Base-by-base conservation (phyloP, 2,329 filamentous ascomycete genomes). In the Pseudogymnoascus destructans region DNA sequence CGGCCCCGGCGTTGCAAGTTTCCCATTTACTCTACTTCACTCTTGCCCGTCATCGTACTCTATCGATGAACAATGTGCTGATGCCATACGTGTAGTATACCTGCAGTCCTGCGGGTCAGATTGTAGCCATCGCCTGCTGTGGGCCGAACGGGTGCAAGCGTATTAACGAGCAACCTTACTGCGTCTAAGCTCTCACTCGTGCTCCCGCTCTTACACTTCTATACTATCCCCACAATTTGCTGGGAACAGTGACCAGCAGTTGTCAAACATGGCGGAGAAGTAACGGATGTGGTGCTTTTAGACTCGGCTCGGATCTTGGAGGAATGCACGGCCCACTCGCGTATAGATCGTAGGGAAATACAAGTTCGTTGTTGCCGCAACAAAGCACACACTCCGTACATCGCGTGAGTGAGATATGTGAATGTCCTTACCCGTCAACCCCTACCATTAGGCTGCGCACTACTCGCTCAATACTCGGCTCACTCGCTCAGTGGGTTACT, bases 41-140 rank as follows among this genome's bases (percentile, higher is more conserved):
- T 3, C 3, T 27, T 17, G 7, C 42, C 8, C 5, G 5, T 30
- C 23, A 3, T 9, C 2, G 9, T 49, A 9, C 9, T 30, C 23
- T 9, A 27, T 30, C 10, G 11, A 25, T 25, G 11, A 23, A 49
- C 6, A 15, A 10, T 27, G 21, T 49, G 21, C 23, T 49, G 10
- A 49, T n/a, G 21, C 21, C 7, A 3, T 4, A 21, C 9, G n/a
- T 7, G n/a, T 17, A 52, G 46, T 52, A 52, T 30, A 52, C 46
- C 4, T 52, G 46, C 5, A 52, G 46, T 7, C 4, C 25, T 1
- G 2, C 46, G 1, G 46, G 23, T 17, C 23, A 30, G 10, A 30
- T 52, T 8, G 46, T 52, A 17, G 46, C 46, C n/a, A 52, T 52
- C 46, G 46, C 46, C n/a, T 52, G 46, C 25, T 52, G 46, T 15